These are phyloP conservation scores for Mrakia gelida DNA, from an alignment of 768 basidiomycete species.

Conservation along the genomic window DNA sequence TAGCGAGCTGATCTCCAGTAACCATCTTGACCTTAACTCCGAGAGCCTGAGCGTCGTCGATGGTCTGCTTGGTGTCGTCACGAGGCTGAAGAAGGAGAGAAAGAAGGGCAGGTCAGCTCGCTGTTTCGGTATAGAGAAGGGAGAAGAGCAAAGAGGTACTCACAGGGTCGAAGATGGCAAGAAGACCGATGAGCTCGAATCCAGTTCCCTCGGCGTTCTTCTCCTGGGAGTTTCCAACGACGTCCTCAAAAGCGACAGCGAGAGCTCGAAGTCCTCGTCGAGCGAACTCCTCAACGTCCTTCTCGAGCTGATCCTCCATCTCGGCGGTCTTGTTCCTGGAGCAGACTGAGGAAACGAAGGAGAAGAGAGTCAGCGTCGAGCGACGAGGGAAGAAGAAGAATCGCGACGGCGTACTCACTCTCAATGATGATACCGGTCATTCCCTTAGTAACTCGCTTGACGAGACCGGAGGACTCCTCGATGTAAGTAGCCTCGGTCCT, in stretches of 20 bases:
- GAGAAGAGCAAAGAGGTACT: not conserved
- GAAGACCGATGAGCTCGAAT: slow-evolving; percentile 93
- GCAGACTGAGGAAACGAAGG: slow-evolving; percentile 66
- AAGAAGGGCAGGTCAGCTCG: not conserved
- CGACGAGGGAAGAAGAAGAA: not conserved
- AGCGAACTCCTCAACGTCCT: slow-evolving; percentile 94
- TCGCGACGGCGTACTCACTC: slow-evolving; percentile 3
- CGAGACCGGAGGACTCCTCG: slow-evolving; percentile 86
- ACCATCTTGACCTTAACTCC: slow-evolving; percentile 99
- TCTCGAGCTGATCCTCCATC: slow-evolving; percentile 82
- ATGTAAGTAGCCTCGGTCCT: slow-evolving; percentile 98
- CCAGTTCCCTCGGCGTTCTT: slow-evolving; percentile 75
- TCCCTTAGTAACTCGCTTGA: slow-evolving; percentile 99
- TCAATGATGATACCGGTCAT: slow-evolving; percentile 89
- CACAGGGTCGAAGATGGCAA: slow-evolving; percentile 88
- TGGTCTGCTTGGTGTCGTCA: slow-evolving; percentile 97
- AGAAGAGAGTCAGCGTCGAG: not conserved
- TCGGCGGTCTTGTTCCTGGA: slow-evolving; percentile 94
- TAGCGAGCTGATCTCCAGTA: slow-evolving; percentile 99
- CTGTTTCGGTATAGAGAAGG: not conserved
- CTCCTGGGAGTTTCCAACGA: slow-evolving; percentile 75
- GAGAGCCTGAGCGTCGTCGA: slow-evolving; percentile 90
- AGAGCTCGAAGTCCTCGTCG: slow-evolving; percentile 94
- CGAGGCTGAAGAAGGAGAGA: slow-evolving; percentile 54
- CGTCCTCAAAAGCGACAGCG: slow-evolving; percentile 90